phyloP scores from a whole-genome alignment of 2,329 filamentous ascomycete genomes.

The Chalaropsis ovoidea region DNA sequence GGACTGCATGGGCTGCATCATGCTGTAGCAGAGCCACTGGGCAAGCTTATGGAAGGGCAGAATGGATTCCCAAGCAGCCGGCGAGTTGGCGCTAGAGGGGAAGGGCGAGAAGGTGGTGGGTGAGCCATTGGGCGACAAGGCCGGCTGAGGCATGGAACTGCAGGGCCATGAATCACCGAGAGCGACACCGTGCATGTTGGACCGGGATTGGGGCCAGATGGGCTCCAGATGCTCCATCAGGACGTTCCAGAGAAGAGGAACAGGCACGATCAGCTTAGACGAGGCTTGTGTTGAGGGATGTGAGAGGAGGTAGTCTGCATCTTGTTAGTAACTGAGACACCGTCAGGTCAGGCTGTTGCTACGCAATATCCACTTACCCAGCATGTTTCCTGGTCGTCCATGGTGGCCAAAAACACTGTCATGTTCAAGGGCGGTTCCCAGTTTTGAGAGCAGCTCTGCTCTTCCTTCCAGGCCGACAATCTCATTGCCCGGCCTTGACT shows the following conservation, averaged over 20 bases:
- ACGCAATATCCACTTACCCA: slow-evolving; percentile 49
- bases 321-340: slow-evolving; percentile 27
- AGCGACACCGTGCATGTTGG: slow-evolving; percentile 72
- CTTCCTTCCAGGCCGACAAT: slow-evolving; percentile 80
- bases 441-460: slow-evolving; percentile 63
- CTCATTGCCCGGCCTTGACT: slow-evolving; percentile 69
- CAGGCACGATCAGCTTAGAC: slow-evolving; percentile 73
- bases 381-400: slow-evolving; percentile 83
- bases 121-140: slow-evolving; percentile 34
- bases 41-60: slow-evolving; percentile 90
- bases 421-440: slow-evolving; percentile 68
- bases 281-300: slow-evolving; percentile 84
- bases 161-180: slow-evolving; percentile 95
- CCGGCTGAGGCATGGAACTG: slow-evolving; percentile 58
- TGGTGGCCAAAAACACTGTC: slow-evolving; percentile 74
- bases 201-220: slow-evolving; percentile 84
- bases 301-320: slow-evolving; percentile 77
- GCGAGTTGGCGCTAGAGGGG: slow-evolving; percentile 36
- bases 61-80: slow-evolving; percentile 63
- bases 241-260: slow-evolving; percentile 82
- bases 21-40: slow-evolving; percentile 87
- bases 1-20: slow-evolving; percentile 83
- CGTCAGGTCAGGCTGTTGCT: neutral
- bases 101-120: slow-evolving; percentile 41
- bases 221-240: slow-evolving; percentile 76